Evolutionary conservation across 768 basidiomycete genomes (phyloP).

Genomic region (Tulasnella sp.): DNA sequence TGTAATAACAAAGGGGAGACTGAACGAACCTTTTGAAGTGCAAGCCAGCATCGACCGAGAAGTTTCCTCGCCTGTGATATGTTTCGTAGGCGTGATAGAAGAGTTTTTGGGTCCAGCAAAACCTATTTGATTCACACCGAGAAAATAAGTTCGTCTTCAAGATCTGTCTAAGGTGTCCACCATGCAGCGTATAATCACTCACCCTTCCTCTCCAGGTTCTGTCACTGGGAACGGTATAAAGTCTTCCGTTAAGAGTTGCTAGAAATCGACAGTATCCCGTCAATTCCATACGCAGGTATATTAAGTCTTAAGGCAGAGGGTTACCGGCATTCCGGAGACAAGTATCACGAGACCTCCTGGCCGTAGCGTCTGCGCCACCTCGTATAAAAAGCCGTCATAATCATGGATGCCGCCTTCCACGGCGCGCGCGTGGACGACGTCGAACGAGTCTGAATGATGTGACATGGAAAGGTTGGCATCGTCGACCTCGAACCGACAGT

Average conservation of each 20-base stretch:
- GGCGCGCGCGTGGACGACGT: neutral
- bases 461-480: slow-evolving; percentile 6
- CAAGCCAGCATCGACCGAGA: neutral
- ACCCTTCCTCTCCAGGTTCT: neutral
- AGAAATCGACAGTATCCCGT: neutral
- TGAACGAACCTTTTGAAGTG: neutral
- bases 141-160: neutral
- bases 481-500: slow-evolving; percentile 13
- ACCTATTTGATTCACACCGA: neutral
- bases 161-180: neutral
- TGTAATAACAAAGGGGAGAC: neutral
- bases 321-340: neutral
- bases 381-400: slow-evolving; percentile 1
- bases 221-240: neutral
- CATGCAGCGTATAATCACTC: no score
- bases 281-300: no score
- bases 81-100: neutral
- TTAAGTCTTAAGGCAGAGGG: no score
- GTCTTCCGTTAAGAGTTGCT: neutral
- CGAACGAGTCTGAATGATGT: neutral
- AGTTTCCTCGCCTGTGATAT: neutral
- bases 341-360: neutral
- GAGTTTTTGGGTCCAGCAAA: neutral
- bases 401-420: neutral
- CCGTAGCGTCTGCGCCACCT: neutral